Base-by-base conservation (phyloP, 768 basidiomycete species). In the Rhodotorula kratochvilovae region DNA sequence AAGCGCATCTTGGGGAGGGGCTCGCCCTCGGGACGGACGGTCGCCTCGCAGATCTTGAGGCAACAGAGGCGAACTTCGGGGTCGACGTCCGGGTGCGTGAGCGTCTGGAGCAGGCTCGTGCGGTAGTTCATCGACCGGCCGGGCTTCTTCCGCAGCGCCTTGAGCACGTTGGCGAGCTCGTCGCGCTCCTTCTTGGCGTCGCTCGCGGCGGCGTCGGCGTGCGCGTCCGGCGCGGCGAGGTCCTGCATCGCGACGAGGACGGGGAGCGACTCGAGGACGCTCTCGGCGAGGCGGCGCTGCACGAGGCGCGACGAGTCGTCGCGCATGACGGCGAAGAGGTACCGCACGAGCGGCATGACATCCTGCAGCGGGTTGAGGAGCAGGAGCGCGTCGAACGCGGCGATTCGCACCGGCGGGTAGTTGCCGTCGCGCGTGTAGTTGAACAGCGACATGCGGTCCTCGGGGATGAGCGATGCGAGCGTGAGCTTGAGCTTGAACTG, bases 401-500 rank as follows among this genome's bases (percentile, higher is more conserved):
- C 88, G 56, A 92, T 85, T 57, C 96, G 89, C 56, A 99, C 90
- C 78, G 91, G 89, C 5, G 88, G 89, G 76, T 89, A 92, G 78
- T 97, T 96, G 51, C 95, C 96, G 81, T 96, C 92, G 35, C 94
- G 85, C 51, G 94, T 95, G 75, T 93, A 86, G 2, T 90, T 87
- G 76, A 98, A 89, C 81, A 93, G 94, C 23, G 88, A 82, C 67
- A 85, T 85, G 39, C 87, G 84, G 72, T 91, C 90, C 67, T 86
- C 88, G 19, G 91, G 88, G 66, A 92, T 85, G 39, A 93, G 84
- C 76, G 87, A 87, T 3, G 90, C 89, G 50, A 90, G 81, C 70
- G 87, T 89, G 71, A 92, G 82, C 63, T 90, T 83, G 79, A 91
- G 84, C 77, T 91, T 86, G 78, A 91, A 94, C 92, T 93, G 73